These are phyloP conservation scores for Fusarium bactridioides DNA, from an alignment of 2,329 filamentous ascomycete genomes.

Conservation along the genomic window DNA sequence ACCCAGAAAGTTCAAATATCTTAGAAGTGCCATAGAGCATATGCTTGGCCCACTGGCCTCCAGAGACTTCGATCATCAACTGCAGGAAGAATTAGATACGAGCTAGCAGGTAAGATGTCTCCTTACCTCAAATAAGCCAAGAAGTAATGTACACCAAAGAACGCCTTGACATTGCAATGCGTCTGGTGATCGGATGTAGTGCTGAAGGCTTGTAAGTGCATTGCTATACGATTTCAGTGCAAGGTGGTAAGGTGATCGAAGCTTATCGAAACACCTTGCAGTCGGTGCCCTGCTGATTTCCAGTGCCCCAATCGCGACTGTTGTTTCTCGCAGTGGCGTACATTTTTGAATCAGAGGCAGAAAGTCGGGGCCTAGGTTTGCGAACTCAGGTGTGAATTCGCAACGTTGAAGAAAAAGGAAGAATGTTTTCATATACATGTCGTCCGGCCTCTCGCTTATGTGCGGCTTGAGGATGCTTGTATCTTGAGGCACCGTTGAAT, in stretches of 20 bases:
- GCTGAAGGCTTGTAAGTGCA: conserved; percentile 25
- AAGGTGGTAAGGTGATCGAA: background rate
- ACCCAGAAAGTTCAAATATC: conserved; percentile 24
- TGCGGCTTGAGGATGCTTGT: background rate
- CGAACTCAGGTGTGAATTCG: conserved; percentile 31
- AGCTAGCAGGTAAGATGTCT: background rate
- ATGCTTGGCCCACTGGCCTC: conserved; percentile 40
- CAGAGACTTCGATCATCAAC: conserved; percentile 40
- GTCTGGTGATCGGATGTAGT: background rate
- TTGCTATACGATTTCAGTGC: conserved; percentile 32
- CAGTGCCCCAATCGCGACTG: conserved; percentile 39
- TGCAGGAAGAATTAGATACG: background rate
- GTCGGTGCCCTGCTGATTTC: conserved; percentile 32
- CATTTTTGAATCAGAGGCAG: conserved; percentile 28
- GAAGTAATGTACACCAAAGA: conserved; percentile 40
- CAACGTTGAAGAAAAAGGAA: conserved; percentile 21
- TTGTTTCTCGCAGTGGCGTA: conserved; percentile 19
- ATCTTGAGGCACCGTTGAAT: background rate
- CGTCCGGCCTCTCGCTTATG: background rate
- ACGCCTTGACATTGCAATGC: conserved; percentile 2
- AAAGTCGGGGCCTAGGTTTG: conserved; percentile 3
- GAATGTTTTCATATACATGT: conserved; percentile 27
- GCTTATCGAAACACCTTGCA: background rate
- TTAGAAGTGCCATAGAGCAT: conserved; percentile 40
- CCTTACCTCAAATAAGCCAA: conserved; percentile 41